Percentiles rank a stretch among this genome's conserved stretches.
These are phyloP conservation scores for Rutstroemia sp. DNA, from an alignment of 2,329 filamentous ascomycete species.

Conservation along the genomic window DNA sequence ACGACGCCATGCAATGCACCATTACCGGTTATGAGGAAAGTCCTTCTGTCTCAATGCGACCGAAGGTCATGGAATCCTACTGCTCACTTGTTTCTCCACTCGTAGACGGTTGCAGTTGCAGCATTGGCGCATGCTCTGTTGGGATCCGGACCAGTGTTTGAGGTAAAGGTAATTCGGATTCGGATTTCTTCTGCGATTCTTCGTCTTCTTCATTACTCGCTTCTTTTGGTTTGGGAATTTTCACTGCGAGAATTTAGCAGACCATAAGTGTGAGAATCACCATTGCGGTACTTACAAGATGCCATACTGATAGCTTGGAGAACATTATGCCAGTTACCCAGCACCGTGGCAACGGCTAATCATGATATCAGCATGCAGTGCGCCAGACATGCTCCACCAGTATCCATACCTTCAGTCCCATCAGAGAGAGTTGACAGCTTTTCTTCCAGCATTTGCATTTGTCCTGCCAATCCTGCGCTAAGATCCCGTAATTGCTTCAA, in stretches of 20 bases:
- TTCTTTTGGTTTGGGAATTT: constrained; percentile 55
- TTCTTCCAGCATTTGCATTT: constrained; percentile 76
- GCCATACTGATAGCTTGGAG: constrained; percentile 81
- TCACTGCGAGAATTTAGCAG: constrained; percentile 41
- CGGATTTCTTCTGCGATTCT: constrained; percentile 33
- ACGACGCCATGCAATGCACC: constrained; percentile 16
- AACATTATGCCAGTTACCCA: constrained; percentile 85
- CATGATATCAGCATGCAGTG: constrained; percentile 7
- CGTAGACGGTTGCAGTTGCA: constrained; percentile 34
- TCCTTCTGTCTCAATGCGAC: not conserved
- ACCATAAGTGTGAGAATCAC: not conserved
- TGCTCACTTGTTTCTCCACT: constrained; percentile 14
- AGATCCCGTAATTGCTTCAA: constrained; percentile 71
- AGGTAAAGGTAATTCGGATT: constrained; percentile 48
- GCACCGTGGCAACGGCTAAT: constrained; percentile 71
- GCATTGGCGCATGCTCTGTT: constrained; percentile 63
- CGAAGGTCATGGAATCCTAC: not conserved
- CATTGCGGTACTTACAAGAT: constrained; percentile 50
- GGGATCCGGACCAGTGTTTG: constrained; percentile 81
- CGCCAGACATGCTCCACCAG: not conserved
- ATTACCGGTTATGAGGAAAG: constrained; percentile 7
- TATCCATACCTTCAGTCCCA: constrained; percentile 63
- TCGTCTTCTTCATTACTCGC: constrained; percentile 34
- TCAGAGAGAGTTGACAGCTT: constrained; percentile 72
- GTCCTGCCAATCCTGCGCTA: constrained; percentile 67